Percentiles rank a stretch among this genome's conserved stretches.
Evolutionary conservation across 208 protist genomes (phyloP).

Genomic region (Crithidia acanthocephali): DNA sequence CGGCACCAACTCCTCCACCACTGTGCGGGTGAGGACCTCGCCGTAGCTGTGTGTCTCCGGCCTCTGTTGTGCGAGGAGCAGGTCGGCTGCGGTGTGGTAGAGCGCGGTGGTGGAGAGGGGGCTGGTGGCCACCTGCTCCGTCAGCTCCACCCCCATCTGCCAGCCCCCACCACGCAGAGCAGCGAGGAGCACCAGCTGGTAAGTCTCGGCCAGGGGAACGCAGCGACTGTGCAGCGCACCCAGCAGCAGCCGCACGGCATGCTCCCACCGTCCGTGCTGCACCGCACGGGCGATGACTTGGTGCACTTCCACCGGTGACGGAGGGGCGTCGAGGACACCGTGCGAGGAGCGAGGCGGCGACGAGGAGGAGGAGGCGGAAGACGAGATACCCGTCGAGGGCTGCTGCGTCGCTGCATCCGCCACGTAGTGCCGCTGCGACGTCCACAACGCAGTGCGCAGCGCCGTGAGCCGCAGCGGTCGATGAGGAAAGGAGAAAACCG

Average conservation of each 20-base stretch:
- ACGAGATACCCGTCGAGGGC: too few relatives aligned
- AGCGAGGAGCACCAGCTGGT: slow-evolving; percentile 52
- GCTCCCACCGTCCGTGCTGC: slow-evolving; percentile 50
- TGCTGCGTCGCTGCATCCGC: too few relatives aligned
- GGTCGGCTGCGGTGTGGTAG: slow-evolving; percentile 57
- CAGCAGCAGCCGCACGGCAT: slow-evolving; percentile 50
- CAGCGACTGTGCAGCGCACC: slow-evolving; percentile 60
- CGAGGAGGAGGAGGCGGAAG: background rate
- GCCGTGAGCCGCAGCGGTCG: background rate
- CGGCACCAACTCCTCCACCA: slow-evolving; percentile 26
- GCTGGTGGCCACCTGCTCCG: slow-evolving; percentile 61
- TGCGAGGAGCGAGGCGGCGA: background rate
- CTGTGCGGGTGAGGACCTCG: background rate
- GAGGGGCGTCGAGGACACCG: slow-evolving; percentile 9
- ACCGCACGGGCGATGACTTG: slow-evolving; percentile 50
- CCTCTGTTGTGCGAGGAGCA: slow-evolving; percentile 31
- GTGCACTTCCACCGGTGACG: slow-evolving; percentile 74
- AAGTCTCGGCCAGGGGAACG: slow-evolving; percentile 70
- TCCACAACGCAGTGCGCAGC: background rate
- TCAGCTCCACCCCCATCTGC: slow-evolving; percentile 41
- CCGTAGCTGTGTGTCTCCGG: slow-evolving; percentile 7
- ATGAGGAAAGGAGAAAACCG: background rate
- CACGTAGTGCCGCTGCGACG: background rate
- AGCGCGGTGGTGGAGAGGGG: slow-evolving; percentile 56
- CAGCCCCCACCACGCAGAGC: slow-evolving; percentile 49